Evolutionary conservation across 495 filamentous ascomycete species (phyloP).

Genomic region (Podospora australis): DNA sequence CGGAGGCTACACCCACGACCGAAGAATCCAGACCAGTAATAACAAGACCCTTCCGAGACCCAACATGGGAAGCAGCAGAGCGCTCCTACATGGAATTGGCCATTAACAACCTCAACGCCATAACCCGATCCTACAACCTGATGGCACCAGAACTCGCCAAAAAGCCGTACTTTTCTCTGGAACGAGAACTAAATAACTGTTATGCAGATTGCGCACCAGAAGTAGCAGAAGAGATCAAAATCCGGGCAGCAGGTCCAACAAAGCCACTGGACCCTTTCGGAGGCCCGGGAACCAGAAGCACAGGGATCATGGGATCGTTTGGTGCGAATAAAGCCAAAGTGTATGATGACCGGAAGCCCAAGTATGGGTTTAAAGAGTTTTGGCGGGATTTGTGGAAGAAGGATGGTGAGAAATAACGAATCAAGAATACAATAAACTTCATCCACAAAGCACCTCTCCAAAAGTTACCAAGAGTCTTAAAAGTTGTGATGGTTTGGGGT

Average conservation of each 20-base stretch:
- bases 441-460: too few relatives aligned
- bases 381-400: constrained; percentile 67
- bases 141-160: constrained; percentile 88
- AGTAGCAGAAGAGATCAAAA: constrained; percentile 63
- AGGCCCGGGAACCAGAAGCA: constrained; percentile 55
- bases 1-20: background rate
- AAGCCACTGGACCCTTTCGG: constrained; percentile 32
- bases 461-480: too few relatives aligned
- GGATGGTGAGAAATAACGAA: too few relatives aligned
- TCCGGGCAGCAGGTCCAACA: constrained; percentile 54
- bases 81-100: constrained; percentile 69
- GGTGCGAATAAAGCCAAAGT: constrained; percentile 48
- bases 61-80: constrained; percentile 63
- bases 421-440: too few relatives aligned
- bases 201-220: constrained; percentile 79
- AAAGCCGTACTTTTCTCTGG: constrained; percentile 84
- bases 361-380: constrained; percentile 83
- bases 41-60: constrained; percentile 55
- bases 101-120: constrained; percentile 68
- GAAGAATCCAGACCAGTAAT: constrained; percentile 11
- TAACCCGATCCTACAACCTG: constrained; percentile 87
- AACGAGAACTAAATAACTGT: constrained; percentile 73
- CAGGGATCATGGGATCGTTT: constrained; percentile 39
- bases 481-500: too few relatives aligned
- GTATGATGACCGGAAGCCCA: constrained; percentile 62